Evolutionary conservation across 2,329 filamentous ascomycete genomes (phyloP).

Genomic region (Colletotrichum costaricense): DNA sequence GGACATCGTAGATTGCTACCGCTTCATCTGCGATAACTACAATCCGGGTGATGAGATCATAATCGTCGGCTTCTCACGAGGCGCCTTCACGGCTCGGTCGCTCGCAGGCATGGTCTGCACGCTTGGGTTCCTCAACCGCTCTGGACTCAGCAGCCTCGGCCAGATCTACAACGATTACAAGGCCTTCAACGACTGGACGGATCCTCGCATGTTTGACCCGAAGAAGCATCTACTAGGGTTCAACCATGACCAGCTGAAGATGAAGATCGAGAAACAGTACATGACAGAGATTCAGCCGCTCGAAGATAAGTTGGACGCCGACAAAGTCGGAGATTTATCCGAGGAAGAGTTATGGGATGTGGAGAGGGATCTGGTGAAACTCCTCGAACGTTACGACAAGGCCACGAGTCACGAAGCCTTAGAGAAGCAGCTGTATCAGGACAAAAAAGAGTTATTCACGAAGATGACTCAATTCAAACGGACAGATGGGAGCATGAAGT

Average conservation of each 20-base stretch:
- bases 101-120: slow-evolving; percentile 41
- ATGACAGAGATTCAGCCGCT: background rate
- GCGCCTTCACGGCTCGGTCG: slow-evolving; percentile 50
- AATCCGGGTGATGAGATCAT: slow-evolving; percentile 47
- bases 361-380: background rate
- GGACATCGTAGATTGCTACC: slow-evolving; percentile 49
- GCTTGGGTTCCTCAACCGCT: slow-evolving; percentile 32
- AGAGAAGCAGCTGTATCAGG: background rate
- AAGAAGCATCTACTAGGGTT: slow-evolving; percentile 24
- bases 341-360: background rate
- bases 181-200: slow-evolving; percentile 24
- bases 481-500: background rate
- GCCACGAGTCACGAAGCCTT: background rate
- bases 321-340: background rate
- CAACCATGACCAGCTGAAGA: background rate
- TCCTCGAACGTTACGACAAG: background rate
- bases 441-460: slow-evolving; percentile 3
- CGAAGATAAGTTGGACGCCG: background rate
- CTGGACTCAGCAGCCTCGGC: slow-evolving; percentile 25
- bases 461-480: background rate
- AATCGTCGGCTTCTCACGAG: slow-evolving; percentile 51
- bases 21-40: slow-evolving; percentile 50
- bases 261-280: background rate
- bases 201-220: background rate
- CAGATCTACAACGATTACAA: slow-evolving; percentile 35